Evolutionary conservation across 2,329 filamentous ascomycete genomes (phyloP), one percentile per base, ranked within the genome.

Genomic region (Fusarium neocosmosporiellum): DNA sequence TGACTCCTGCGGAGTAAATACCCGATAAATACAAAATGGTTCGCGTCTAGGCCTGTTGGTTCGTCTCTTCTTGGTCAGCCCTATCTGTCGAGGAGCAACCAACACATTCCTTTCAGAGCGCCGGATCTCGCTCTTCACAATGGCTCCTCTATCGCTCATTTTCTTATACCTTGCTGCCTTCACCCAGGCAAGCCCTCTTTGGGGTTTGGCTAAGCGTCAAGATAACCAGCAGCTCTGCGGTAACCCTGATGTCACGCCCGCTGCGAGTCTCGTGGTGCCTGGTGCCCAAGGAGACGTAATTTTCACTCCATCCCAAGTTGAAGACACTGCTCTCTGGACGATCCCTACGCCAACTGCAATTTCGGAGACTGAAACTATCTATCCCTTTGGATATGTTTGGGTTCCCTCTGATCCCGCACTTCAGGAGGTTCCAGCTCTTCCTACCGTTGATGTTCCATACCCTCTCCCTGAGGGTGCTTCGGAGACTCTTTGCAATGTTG

Each of bases 381-480:
- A 67, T 57, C 65, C 65, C 4, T 67, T 67, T 34, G 65, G 65
- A 46, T 67, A 65, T 57, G 55, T 67, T 7, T 67, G 65, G 65
- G 61, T 57, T n/a, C 61, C 55, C 11, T 60, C 59, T n/a, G 65
- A 58, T 20, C 65, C 65, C 4, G 36, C 46, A 3, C 29, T 29
- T 7, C 29, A 59, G 8, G 61, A 65, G 27, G 55, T 65, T 24
- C 65, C 65, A 2, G 48, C 54, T 58, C 54, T 58, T 7, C 54
- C 54, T 7, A 58, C 54, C 2, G 34, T 58, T 8, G 34, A 58
- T 39, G 34, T 41, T 13, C 54, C 54, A 5, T 58, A 58, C 18
- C 54, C 54, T 5, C 24, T 58, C 16, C 54, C 54, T 5, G 54
- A 58, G 22, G 54, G 54, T 2, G 54, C 54, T 29, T 58, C 54